Base-by-base conservation (phyloP, 139 green algal genomes). In the Micromonas commoda region DNA sequence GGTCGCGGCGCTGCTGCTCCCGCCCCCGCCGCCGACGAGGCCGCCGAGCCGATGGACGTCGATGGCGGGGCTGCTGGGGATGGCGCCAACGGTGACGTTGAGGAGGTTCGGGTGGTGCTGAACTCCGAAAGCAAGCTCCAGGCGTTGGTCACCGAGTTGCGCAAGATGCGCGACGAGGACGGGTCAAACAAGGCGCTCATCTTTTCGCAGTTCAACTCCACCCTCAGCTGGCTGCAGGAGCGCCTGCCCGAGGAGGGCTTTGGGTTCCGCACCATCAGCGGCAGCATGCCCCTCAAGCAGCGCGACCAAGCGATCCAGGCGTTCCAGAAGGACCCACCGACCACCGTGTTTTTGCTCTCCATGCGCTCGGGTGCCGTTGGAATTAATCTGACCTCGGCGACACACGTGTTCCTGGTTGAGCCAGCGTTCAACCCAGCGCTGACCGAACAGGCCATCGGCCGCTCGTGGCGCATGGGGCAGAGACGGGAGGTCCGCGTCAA, bases 161-260 rank as follows among this genome's bases (percentile, higher is more conserved):
- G 66, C n/a, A 34, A 29, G 37, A 60, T 76, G 69, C 69, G 54
- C 54, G 28, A 65, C n/a, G 54, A 65, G 24, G 54, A 65, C 54
- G 24, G 24, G 54, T 31, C 54, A 9, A 83, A 90, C 34, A 95
- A 96, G 78, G 87, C 91, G 2, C 87, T 97, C 24, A 89, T 97
- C n/a, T 97, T 97, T 84, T 90, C 81, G 38, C 93, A 97, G 85
- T 97, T 92, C 91, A 97, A 90, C 0, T 68, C 77, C 78, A 96
- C 97, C 90, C 80, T 97, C 34, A 88, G 97, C 77, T 82, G 97
- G 65, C 53, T 97, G 60, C 91, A 97, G 83, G 75, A 77, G 28
- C 85, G 83, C 6, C 82, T 97, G 60, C 68, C 80, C 2, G 71
- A 76, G 2, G 77, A 81, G 24, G 81, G 85, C 35, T 78, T 89